Conservation (phyloP, 306 rosid species). For the Vigna reflexopilosa region DNA sequence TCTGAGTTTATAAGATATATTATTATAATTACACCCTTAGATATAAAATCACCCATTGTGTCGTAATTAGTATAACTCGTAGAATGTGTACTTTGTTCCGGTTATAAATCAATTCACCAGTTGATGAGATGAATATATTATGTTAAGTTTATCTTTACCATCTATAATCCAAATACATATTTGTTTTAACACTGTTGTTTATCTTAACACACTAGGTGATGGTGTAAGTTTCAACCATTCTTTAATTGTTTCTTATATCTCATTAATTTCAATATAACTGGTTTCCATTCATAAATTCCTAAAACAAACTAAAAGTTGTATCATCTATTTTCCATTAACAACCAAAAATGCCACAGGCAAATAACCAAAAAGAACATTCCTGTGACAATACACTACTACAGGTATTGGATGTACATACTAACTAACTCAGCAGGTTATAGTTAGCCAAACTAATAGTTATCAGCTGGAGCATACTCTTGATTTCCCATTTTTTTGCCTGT, state of each 20-base stretch:
- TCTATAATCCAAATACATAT: not conserved
- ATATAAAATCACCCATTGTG: too few species aligned
- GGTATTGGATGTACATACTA: slow-evolving; percentile 48
- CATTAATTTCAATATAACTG: slow-evolving; percentile 7
- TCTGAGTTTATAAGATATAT: too few species aligned
- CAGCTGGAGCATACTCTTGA: slow-evolving; percentile 68
- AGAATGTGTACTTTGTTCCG: too few species aligned
- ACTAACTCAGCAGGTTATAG: slow-evolving; percentile 43
- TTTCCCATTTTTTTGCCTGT: slow-evolving; percentile 86
- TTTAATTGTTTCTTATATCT: not conserved
- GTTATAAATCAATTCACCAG: too few species aligned
- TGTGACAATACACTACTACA: slow-evolving; percentile 38
- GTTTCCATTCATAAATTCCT: slow-evolving; percentile 29
- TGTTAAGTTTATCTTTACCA: too few species aligned
- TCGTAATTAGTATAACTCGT: too few species aligned
- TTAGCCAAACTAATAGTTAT: slow-evolving; percentile 50
- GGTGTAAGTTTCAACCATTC: not conserved
- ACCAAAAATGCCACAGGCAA: slow-evolving; percentile 45
- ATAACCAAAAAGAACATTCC: slow-evolving; percentile 46
- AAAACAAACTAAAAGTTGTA: slow-evolving; percentile 25
- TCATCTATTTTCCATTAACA: slow-evolving; percentile 45
- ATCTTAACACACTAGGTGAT: not conserved
- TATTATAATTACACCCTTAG: too few species aligned
- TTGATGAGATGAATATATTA: not conserved
- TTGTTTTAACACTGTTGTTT: not conserved